Percentiles rank a stretch among this genome's conserved stretches.
These are phyloP conservation scores for Medicago arabica DNA, from an alignment of 306 rosid genomes.

Conservation along the genomic window DNA sequence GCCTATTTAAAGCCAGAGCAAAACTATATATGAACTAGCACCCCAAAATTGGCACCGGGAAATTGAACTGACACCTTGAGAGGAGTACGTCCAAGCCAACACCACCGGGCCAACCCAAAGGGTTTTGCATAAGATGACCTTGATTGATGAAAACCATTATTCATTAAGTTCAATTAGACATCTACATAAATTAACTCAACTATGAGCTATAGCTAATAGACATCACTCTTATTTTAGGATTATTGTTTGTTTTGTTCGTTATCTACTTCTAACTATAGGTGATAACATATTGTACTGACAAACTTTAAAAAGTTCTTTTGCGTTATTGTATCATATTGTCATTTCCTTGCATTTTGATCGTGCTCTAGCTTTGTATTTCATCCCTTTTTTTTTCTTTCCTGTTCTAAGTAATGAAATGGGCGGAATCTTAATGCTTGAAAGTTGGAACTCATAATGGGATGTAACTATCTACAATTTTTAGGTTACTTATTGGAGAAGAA, in stretches of 20 bases:
- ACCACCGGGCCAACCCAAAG: no score
- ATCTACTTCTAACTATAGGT: background rate
- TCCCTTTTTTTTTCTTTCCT: background rate
- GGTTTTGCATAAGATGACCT: background rate
- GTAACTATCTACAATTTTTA: background rate
- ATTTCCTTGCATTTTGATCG: no score
- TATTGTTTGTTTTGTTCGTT: background rate
- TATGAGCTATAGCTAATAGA: background rate
- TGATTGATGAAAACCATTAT: background rate
- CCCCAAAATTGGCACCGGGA: no score
- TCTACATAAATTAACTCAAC: no score
- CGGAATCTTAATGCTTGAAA: background rate
- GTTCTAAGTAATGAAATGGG: background rate
- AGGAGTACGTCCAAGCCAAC: no score
- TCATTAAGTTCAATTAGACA: background rate
- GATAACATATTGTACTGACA: no score
- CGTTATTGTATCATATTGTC: no score
- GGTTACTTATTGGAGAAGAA: slow-evolving; percentile 16
- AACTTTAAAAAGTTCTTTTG: no score
- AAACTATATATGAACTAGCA: no score
- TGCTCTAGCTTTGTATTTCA: background rate
- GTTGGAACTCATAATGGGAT: background rate
- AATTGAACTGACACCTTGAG: no score
- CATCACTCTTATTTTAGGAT: background rate
- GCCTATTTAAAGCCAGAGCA: no score